phyloP scores from a whole-genome alignment of 345 rosid genomes.

The Theobroma cacao region DNA sequence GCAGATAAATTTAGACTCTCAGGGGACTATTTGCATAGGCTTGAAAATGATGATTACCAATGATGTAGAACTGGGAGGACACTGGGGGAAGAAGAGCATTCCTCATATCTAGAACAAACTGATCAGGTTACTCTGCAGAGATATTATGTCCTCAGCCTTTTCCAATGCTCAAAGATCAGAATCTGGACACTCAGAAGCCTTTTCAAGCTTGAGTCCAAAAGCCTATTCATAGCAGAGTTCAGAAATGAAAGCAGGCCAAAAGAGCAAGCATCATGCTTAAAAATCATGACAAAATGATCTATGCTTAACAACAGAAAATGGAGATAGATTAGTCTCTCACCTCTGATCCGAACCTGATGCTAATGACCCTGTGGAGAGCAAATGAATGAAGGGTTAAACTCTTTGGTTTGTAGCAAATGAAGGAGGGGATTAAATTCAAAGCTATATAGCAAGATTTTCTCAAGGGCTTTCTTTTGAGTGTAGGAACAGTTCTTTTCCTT shows the following conservation, averaged over 20 bases:
- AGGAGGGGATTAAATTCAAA: not conserved
- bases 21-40: not conserved
- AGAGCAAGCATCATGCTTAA: not conserved
- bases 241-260: not conserved
- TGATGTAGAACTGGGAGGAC: slow-evolving; percentile 30
- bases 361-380: not conserved
- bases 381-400: not conserved
- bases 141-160: not conserved
- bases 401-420: slow-evolving; percentile 2
- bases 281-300: not conserved
- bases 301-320: not conserved
- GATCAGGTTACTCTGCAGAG: not conserved
- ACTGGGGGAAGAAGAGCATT: slow-evolving; percentile 32
- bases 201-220: not conserved
- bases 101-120: slow-evolving; percentile 35
- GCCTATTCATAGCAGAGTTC: not conserved
- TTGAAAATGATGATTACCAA: slow-evolving; percentile 21
- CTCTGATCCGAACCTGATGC: not conserved
- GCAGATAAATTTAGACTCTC: not conserved
- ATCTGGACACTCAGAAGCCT: not conserved
- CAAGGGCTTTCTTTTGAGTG: slow-evolving; percentile 15
- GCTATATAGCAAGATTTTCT: not conserved
- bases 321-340: not conserved
- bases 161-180: not conserved
- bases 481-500: slow-evolving; percentile 14